A percentile compares a stretch with the other conserved stretches of the same genome.
Evolutionary conservation across 805 yeast species (phyloP).

Genomic region (Nakazawaea ernobii): DNA sequence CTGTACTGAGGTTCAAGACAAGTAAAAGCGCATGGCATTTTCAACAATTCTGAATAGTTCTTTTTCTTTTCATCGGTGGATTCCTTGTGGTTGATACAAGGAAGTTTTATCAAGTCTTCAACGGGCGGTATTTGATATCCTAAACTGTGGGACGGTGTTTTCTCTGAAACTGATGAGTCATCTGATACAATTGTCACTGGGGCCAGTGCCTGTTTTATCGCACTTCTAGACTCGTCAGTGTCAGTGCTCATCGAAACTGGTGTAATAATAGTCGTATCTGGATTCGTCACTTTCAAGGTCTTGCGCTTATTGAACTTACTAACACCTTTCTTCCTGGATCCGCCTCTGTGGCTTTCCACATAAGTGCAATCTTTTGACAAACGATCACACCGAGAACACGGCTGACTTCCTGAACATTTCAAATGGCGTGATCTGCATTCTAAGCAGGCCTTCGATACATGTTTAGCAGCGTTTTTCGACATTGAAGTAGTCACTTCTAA

Average conservation of each 20-base stretch:
- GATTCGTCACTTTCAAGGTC: background rate
- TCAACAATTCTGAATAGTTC: constrained; percentile 8
- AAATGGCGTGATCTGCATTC: constrained; percentile 46
- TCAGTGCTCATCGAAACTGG: constrained; percentile 1
- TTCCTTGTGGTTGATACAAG: constrained; percentile 9
- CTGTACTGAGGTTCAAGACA: constrained; percentile 22
- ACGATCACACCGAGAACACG: constrained; percentile 39
- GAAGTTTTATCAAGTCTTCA: constrained; percentile 9
- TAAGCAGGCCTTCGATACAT: constrained; percentile 43
- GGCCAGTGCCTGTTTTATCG: background rate
- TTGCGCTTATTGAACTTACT: constrained; percentile 17
- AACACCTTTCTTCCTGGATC: constrained; percentile 45
- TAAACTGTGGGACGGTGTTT: background rate
- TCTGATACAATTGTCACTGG: background rate
- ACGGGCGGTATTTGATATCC: constrained; percentile 9
- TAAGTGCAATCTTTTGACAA: constrained; percentile 34
- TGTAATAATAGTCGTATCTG: background rate
- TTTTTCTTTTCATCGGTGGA: background rate
- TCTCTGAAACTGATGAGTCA: background rate
- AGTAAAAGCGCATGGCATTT: constrained; percentile 13
- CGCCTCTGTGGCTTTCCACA: constrained; percentile 49
- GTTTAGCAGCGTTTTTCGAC: constrained; percentile 23
- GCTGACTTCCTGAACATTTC: constrained; percentile 44
- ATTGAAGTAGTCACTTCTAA: background rate
- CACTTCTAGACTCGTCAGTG: background rate